Evolutionary conservation across 768 basidiomycete genomes (phyloP), one percentile per base, ranked within the genome.

Genomic region (Boletus reticulatus): DNA sequence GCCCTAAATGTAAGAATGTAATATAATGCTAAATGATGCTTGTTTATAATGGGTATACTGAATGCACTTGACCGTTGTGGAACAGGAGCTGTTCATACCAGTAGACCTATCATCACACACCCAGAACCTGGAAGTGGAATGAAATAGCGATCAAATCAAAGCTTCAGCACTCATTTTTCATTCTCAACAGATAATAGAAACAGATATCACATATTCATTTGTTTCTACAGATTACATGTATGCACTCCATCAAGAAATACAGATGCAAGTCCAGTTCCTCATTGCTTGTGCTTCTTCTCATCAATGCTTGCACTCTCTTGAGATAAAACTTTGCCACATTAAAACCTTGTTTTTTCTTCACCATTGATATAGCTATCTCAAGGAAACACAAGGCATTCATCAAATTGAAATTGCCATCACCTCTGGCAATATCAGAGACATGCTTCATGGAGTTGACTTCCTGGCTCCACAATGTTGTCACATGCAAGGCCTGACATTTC

Each of bases 221-320:
- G 10, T n/a, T 38, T 14, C 17, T 4, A 19, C 20, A 0, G 0
- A 52, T 52, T 3, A 14, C 16, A 14, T 29, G 4, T 14, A 53
- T 3, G 10, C 41, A 57, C 0, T 53, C 42, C 44, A n/a, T 50
- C 27, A 55, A 24, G 13, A 55, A 37, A 14, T 14, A 0, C 1
- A 58, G 4, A 48, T 55, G 57, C 16, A 55, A 48, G 12, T 51
- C 34, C 17, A 58, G 34, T 13, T 47, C 45, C 31, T 32, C 4
- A 16, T 45, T 12, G 7, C 9, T 7, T 10, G 31, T 9, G 9
- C 27, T 29, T 12, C 11, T 5, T 11, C 3, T 32, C 7, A 8
- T 41, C 27, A 37, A 31, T 11, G 11, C 20, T 27, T 43, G n/a
- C 5, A 43, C 16, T 43, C 39, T 50, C 14, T 12, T 20, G 1